phyloP scores from a whole-genome alignment of 192 early-diverging fungal genomes.

The Dispira simplex region DNA sequence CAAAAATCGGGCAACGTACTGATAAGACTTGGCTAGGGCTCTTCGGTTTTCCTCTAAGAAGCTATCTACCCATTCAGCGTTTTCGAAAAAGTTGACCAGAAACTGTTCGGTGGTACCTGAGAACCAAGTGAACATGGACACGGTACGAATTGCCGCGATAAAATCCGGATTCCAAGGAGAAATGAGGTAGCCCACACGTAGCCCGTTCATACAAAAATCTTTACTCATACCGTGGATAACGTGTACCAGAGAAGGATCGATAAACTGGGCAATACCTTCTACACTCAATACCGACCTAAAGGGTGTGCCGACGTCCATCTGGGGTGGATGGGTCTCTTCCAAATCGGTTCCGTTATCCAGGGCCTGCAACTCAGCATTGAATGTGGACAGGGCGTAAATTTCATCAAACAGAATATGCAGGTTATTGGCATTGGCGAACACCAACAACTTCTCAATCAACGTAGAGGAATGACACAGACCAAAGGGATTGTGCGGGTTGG shows the following conservation, averaged over 20 bases:
- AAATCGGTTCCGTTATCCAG: background rate
- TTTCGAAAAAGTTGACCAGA: constrained; percentile 34
- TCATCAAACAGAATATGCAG: constrained; percentile 65
- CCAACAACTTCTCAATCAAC: constrained; percentile 33
- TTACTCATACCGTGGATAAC: constrained; percentile 71
- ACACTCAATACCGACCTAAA: constrained; percentile 51
- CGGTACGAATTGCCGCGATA: constrained; percentile 17
- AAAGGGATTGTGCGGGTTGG: constrained; percentile 60
- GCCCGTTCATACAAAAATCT: constrained; percentile 67
- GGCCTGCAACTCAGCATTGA: constrained; percentile 20
- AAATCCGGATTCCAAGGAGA: constrained; percentile 43
- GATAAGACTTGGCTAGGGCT: constrained; percentile 35
- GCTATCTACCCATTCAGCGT: constrained; percentile 34
- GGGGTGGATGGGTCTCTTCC: background rate
- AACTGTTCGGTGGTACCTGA: constrained; percentile 40
- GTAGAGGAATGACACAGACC: constrained; percentile 34
- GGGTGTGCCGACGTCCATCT: constrained; percentile 14
- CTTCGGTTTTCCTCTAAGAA: constrained; percentile 42
- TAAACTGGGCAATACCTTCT: constrained; percentile 33
- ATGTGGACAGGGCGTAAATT: constrained; percentile 59
- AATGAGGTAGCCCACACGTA: constrained; percentile 46
- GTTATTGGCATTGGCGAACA: constrained; percentile 42
- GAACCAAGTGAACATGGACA: constrained; percentile 43
- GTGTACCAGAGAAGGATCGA: constrained; percentile 44
- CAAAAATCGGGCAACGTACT: constrained; percentile 21